phyloP scores from a whole-genome alignment of 768 basidiomycete species.

The Megacollybia marginata region DNA sequence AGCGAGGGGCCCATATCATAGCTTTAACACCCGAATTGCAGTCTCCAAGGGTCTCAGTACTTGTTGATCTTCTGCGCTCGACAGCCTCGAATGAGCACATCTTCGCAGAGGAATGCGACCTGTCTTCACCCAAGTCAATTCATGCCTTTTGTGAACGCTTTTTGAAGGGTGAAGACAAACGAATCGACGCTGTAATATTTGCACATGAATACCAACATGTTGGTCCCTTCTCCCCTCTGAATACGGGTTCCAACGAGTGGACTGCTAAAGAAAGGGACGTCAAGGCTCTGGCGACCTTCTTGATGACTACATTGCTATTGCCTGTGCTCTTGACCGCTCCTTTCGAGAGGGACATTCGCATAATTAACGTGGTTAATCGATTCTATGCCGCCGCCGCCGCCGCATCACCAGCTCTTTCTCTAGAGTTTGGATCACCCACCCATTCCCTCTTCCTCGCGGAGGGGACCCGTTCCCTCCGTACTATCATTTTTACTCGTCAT shows the following conservation, averaged over 20 bases:
- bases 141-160: conserved; percentile 65
- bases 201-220: conserved; percentile 70
- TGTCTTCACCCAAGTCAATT: conserved; percentile 58
- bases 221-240: conserved; percentile 33
- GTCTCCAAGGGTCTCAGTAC: conserved; percentile 44
- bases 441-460: conserved; percentile 44
- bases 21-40: conserved; percentile 58
- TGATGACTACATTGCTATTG: conserved; percentile 71
- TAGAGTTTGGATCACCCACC: conserved; percentile 8
- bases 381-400: conserved; percentile 79
- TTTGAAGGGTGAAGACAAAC: conserved; percentile 52
- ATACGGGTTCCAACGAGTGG: conserved; percentile 12
- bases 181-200: conserved; percentile 75
- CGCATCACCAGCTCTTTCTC: conserved; percentile 23
- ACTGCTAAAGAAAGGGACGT: conserved; percentile 35
- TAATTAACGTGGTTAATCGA: conserved; percentile 80
- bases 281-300: conserved; percentile 62
- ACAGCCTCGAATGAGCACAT: conserved; percentile 71
- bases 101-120: conserved; percentile 73
- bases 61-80: conserved; percentile 60
- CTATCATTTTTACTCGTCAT: conserved; percentile 61
- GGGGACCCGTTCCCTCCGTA: conserved; percentile 58
- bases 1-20: conserved; percentile 74
- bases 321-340: conserved; percentile 78
- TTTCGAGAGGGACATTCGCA: conserved; percentile 84